Base-by-base conservation (phyloP, 192 early-diverging fungal genomes). In the Linnemannia zychae region DNA sequence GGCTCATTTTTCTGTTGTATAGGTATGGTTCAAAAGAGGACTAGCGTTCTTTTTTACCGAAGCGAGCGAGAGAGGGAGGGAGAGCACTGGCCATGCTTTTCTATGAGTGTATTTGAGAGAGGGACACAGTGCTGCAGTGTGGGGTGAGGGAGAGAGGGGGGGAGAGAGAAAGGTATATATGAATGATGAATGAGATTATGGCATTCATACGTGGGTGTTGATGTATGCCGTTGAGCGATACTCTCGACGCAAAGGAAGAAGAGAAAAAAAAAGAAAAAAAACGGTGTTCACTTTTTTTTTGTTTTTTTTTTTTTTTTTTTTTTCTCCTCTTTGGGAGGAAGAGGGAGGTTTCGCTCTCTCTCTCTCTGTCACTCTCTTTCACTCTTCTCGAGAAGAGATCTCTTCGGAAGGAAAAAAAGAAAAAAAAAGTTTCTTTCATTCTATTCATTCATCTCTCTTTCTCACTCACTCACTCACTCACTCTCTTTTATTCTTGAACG, bases 51-150 rank as follows among this genome's bases (percentile, higher is more conserved):
- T 16, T 20, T 52, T 16, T 15, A 0, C 1, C 31, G 28, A 31
- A 63, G 22, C 13, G 24, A 31, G 12, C n/a, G 31, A 24, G 4
- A 60, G 31, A 33, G 52, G 3, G 9, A 44, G 9, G 40, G 9
- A 44, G 40, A 63, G 57, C 57, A 63, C 57, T 63, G 57, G 57
- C 57, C 57, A 63, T 63, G 57, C 57, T 63, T 28, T 3, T 44
- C 40, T 9, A 44, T 44, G 40, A 9, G 9, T 44, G 40, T 9
- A 9, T 44, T 3, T 44, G 40, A 9, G 40, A 9, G 9, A 9
- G 40, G 40, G 40, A 44, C 40, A 44, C 40, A 49, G 48, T 2
- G 17, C 6, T 2, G 48, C 13, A 49, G 48, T 2, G 13, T 15
- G 6, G 16, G 48, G 48, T 2, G 48, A 49, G 48, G 17, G 6